A percentile compares a stretch with the other conserved stretches of the same genome.
Conservation (phyloP, 2,329 filamentous ascomycete genomes). For the Claviceps sp. region DNA sequence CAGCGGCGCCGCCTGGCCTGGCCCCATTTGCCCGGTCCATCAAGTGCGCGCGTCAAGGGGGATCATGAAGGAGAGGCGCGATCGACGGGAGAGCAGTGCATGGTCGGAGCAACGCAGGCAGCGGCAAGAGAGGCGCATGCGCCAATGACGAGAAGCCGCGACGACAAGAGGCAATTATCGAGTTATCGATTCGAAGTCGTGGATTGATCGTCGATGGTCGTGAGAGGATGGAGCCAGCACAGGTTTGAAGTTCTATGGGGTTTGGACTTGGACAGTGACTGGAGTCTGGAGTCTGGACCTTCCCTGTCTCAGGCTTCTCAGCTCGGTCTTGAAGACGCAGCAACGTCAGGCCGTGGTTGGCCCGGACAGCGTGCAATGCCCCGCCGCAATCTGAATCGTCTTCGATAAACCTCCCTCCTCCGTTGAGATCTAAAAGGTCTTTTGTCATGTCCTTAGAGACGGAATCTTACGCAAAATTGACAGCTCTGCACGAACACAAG, state of each 20-base stretch:
- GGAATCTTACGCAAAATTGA: no score
- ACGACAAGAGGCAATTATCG: conserved; percentile 16
- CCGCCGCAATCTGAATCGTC: neutral
- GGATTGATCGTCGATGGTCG: neutral
- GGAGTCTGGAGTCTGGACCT: neutral
- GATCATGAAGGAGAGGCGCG: conserved; percentile 10
- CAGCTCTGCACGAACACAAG: no score
- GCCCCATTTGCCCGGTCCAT: conserved; percentile 29
- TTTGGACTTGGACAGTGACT: neutral
- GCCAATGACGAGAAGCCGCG: conserved; percentile 1
- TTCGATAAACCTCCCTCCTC: neutral
- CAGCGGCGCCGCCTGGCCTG: conserved; percentile 21
- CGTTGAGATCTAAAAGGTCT: no score
- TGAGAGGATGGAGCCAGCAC: neutral
- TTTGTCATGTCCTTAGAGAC: no score
- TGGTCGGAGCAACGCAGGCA: conserved; percentile 4
- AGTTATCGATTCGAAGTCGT: conserved; percentile 14
- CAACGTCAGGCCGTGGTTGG: conserved; percentile 8
- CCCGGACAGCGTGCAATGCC: conserved; percentile 16
- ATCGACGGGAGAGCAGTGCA: conserved; percentile 5
- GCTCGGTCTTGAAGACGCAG: neutral
- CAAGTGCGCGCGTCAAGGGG: conserved; percentile 7
- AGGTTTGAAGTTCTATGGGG: neutral
- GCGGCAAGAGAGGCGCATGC: conserved; percentile 1
- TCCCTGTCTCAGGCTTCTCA: neutral